phyloP scores from a whole-genome alignment of 352 stramenopile genomes.

The Elongisporangium anandrum region DNA sequence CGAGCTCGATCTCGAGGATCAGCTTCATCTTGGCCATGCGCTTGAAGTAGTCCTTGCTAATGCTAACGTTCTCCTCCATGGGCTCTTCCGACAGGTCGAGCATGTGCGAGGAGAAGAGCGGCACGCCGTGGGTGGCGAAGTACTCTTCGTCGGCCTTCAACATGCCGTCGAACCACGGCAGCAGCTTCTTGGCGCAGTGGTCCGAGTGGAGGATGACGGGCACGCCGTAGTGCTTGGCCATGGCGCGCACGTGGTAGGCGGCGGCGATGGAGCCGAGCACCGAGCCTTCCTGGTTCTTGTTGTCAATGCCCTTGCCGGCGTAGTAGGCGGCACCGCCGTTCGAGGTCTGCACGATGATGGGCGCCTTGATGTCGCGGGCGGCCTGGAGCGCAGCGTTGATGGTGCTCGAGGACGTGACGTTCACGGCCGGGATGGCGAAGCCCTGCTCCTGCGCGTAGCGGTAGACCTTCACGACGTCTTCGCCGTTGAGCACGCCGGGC shows the following conservation, averaged over 20 bases:
- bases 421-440: conserved; percentile 98
- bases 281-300: conserved; percentile 90
- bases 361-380: conserved; percentile 93
- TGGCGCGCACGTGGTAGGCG: conserved; percentile 94
- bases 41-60: conserved; percentile 98
- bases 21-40: conserved; percentile 95
- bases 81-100: conserved; percentile 98
- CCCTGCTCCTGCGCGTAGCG: conserved; percentile 91
- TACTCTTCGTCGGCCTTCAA: conserved; percentile 95
- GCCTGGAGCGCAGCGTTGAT: conserved; percentile 97
- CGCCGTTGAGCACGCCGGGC: conserved; percentile 82
- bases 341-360: conserved; percentile 98
- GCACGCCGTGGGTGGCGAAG: conserved; percentile 92
- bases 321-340: conserved; percentile 97
- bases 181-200: conserved; percentile 98
- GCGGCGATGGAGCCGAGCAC: conserved; percentile 84
- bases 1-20: conserved; percentile 98
- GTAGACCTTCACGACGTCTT: conserved; percentile 90
- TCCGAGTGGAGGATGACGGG: conserved; percentile 98
- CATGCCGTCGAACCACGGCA: conserved; percentile 98
- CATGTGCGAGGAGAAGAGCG: conserved; percentile 98
- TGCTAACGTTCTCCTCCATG: conserved; percentile 97
- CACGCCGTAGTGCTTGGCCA: conserved; percentile 96
- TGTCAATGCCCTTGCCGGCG: conserved; percentile 95
- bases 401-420: conserved; percentile 95